Base-by-base conservation (phyloP, 2,329 filamentous ascomycete species). In the Podosphaera aphanis region DNA sequence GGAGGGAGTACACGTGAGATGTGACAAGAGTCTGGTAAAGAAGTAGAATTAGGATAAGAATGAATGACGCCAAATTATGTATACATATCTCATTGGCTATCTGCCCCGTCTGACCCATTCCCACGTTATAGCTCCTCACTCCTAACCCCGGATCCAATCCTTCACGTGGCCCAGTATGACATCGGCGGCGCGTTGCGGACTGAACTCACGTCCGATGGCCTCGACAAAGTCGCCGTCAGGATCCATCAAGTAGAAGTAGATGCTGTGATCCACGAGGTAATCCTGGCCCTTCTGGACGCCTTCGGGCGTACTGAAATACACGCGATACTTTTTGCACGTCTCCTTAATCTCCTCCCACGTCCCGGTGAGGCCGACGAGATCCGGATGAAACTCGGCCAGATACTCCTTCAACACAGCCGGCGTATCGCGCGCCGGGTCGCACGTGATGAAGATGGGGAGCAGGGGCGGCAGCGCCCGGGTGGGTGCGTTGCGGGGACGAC, bases 231-330 rank as follows among this genome's bases (percentile, higher is more conserved):
- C 86, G 18, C 88, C 88, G 55, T 95, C 86, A 0, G 90, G 90
- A 61, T 95, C 90, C 90, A 98, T 98, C 54, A 98, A 66, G 63
- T 98, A 98, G 58, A 98, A 98, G 69, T 98, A 98, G 55, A 98
- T 98, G 62, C 85, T 94, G 66, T 98, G 90, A 62, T 98, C 90
- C 11, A 98, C 90, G 55, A 98, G 64, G 61, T 98, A 98, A 63
- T 98, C 90, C 67, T 94, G 82, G 1, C 88, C 90, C 1, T 85
- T 80, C 68, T 86, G 80, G 47, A 95, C 83, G 51, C 85, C 73
- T 55, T 74, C 69, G 29, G 90, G 90, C 42, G 90, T 98, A 59
- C 82, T 90, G 58, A 98, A 98, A 66, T 98, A 98, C 46, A 98
- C 90, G 18, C 90, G 72, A 63, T 95, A 98, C 53, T 79, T 79